Evolutionary conservation across 352 stramenopile genomes (phyloP), one percentile per base, ranked within the genome.

Genomic region (Phytophthora cactorum): DNA sequence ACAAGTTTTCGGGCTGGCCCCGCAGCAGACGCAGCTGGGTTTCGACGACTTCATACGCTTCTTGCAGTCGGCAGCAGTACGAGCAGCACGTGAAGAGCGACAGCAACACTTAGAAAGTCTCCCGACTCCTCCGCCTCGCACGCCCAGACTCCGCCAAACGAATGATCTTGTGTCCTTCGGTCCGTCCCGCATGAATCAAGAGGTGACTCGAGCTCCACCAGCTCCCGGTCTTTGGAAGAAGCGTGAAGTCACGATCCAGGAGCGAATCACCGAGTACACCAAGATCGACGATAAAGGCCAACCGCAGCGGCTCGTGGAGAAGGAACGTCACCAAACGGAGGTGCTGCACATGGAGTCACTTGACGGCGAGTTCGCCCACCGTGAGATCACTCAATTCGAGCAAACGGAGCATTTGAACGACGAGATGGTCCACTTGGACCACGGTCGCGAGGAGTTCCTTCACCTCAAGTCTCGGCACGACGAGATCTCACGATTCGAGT

Each of bases 341-440:
- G 84, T 93, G 54, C 74, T 96, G 51, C 88, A 93, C 75, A 96
- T 93, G 86, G 86, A 96, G 66, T 90, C 82, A 15, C 73, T 90
- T 3, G 55, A 78, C 6, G 84, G 86, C 29, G 86, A 96, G 65
- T 96, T 94, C 41, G 86, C 84, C 15, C 86, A 96, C 63, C 84
- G 83, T 15, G 88, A 95, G 54, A 87, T 95, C 69, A 93, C 86
- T n/a, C 83, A 95, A 44, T 95, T 91, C 51, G 85, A 95, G 72
- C 75, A 88, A 59, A 90, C 84, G 8, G 86, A 96, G 72, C 79
- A 92, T 43, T 64, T 95, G 45, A 95, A 95, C 55, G 83, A 90
- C 66, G 85, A 95, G 59, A 77, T 94, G 32, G 86, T 96, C 34
- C 83, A 94, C 60, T 78, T 92, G 29, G 86, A 96, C 52, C 77